Evolutionary conservation across 352 stramenopile species (phyloP).

Genomic region (Pythium apleroticum): DNA sequence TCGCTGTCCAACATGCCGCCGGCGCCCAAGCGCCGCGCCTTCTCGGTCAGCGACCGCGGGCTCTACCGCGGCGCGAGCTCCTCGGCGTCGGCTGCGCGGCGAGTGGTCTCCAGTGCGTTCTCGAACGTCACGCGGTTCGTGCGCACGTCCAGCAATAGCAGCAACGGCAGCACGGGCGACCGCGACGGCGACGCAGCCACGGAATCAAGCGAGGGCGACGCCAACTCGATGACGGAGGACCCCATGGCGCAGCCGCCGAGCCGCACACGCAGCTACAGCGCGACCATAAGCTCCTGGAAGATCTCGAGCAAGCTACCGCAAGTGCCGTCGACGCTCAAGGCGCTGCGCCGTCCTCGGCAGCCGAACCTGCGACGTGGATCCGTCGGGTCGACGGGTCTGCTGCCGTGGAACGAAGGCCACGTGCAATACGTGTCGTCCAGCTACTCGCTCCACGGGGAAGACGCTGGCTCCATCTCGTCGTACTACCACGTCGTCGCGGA

Average conservation of each 20-base stretch:
- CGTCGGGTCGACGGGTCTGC: constrained; percentile 9
- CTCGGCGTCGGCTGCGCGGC: constrained; percentile 32
- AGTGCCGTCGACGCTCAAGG: constrained; percentile 25
- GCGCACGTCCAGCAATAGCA: constrained; percentile 19
- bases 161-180: constrained; percentile 29
- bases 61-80: constrained; percentile 29
- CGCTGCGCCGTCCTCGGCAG: constrained; percentile 24
- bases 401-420: constrained; percentile 26
- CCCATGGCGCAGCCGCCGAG: constrained; percentile 10
- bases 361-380: constrained; percentile 19
- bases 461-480: constrained; percentile 46
- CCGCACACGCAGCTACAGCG: constrained; percentile 15
- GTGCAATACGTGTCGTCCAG: constrained; percentile 44
- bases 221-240: constrained; percentile 15
- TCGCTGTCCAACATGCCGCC: constrained; percentile 15
- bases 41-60: constrained; percentile 46
- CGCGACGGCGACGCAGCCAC: constrained; percentile 45
- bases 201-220: constrained; percentile 24
- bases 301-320: constrained; percentile 28
- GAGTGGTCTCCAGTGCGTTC: constrained; percentile 43
- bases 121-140: constrained; percentile 37
- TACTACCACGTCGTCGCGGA: constrained; percentile 84
- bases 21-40: constrained; percentile 51
- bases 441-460: constrained; percentile 69
- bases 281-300: constrained; percentile 19